Conservation (phyloP, 305 asterid species). For the Solanum hybrid region DNA sequence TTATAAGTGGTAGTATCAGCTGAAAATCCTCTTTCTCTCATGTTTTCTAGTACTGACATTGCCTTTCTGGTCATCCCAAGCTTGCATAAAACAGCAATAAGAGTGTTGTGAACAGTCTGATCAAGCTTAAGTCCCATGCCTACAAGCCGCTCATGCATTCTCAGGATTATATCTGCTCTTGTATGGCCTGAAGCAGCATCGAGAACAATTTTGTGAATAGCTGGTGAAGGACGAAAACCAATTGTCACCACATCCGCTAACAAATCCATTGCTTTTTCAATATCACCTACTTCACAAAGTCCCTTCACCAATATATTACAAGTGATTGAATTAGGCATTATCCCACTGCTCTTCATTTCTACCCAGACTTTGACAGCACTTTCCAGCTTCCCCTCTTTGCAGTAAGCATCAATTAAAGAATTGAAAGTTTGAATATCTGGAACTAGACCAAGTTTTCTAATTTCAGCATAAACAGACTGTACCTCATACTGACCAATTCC, state of each 20-base stretch:
- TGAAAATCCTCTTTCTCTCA: constrained; percentile 53
- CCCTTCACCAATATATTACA: constrained; percentile 57
- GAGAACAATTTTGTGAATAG: constrained; percentile 48
- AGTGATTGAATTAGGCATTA: constrained; percentile 53
- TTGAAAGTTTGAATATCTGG: constrained; percentile 71
- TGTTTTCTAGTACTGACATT: constrained; percentile 40
- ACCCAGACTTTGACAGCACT: constrained; percentile 40
- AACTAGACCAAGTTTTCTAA: constrained; percentile 46
- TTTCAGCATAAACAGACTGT: constrained; percentile 48
- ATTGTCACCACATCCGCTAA: constrained; percentile 37
- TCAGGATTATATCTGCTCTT: constrained; percentile 49
- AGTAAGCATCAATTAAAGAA: constrained; percentile 52
- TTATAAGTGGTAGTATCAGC: constrained; percentile 66
- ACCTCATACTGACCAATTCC: constrained; percentile 49
- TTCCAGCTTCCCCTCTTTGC: constrained; percentile 58
- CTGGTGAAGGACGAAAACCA: constrained; percentile 50
- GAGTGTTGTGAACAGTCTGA: constrained; percentile 37
- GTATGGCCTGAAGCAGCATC: constrained; percentile 52
- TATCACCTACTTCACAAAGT: constrained; percentile 57
- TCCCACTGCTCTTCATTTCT: constrained; percentile 54
- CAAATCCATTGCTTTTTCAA: constrained; percentile 44
- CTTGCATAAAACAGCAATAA: constrained; percentile 55
- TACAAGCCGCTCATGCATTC: constrained; percentile 51
- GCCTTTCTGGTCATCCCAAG: constrained; percentile 80
- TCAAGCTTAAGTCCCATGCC: constrained; percentile 56